Evolutionary conservation across 1,284 basidiomycete genomes (phyloP), one percentile per base, ranked within the genome.

Genomic region (Ceratobasidium sp.): DNA sequence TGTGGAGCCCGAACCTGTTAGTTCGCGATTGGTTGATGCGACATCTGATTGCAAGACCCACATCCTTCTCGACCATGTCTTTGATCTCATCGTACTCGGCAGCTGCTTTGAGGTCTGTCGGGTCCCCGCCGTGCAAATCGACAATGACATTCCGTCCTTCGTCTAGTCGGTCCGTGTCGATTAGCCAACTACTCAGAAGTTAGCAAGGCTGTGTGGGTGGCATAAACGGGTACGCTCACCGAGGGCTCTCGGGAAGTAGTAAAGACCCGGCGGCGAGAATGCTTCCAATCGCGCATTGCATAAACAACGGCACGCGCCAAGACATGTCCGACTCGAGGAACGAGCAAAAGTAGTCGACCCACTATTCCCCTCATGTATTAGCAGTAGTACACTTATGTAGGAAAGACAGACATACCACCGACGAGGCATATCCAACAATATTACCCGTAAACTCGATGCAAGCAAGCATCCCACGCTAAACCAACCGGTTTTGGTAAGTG

Each of bases 391-490:
- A 53, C 26, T 5, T 59, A 46, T 39, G 14, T 14, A 39, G 36
- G 8, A 64, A 71, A 64, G 73, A 74, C 64, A 30, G n/a, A 84
- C 92, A 75, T 83, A 95, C 94, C 74, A 98, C 95, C 21, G 94
- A 97, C 72, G 89, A 89, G n/a, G 95, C 91, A 80, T 99, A 99
- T 58, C 97, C 97, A 73, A 95, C 84, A 77, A 98, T 92, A 79
- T 96, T 95, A 70, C 90, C 92, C 0, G 97, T 98, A 80, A 98
- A 99, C 79, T 98, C 97, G 86, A 98, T 96, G 78, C 95, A 97
- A 3, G 96, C 97, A 60, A 97, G 84, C 62, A 93, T 90, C 65
- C 95, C 95, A 78, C 95, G 87, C 90, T 96, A 21, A 75, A 26
- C 18, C 39, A 48, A 58, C 75, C 58, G 18, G 78, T 64, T 45